Percentiles rank a stretch among this genome's conserved stretches.
These are phyloP conservation scores for Trichoderma citrinoviride DNA, from an alignment of 2,329 filamentous ascomycete genomes.

Conservation along the genomic window DNA sequence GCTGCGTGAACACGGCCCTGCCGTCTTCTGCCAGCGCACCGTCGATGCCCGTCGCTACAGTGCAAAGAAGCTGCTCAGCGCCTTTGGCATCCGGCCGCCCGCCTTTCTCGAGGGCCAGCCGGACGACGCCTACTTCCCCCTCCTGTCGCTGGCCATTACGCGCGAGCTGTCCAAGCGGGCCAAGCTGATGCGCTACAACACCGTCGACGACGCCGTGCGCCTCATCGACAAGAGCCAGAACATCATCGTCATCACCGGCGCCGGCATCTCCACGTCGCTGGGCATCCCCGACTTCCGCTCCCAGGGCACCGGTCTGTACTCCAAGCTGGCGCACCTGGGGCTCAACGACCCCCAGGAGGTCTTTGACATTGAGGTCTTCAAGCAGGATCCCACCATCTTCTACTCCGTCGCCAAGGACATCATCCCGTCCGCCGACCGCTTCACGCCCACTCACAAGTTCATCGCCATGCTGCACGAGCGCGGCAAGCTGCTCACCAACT, in stretches of 20 bases:
- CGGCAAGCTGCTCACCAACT: slow-evolving; percentile 89
- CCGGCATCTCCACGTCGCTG: slow-evolving; percentile 93
- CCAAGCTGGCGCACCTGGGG: slow-evolving; percentile 75
- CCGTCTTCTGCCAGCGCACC: slow-evolving; percentile 71
- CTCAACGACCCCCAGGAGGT: slow-evolving; percentile 86
- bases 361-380: slow-evolving; percentile 87
- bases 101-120: slow-evolving; percentile 63
- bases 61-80: slow-evolving; percentile 79
- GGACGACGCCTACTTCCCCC: slow-evolving; percentile 70
- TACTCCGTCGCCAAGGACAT: slow-evolving; percentile 91
- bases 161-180: slow-evolving; percentile 78
- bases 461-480: slow-evolving; percentile 85
- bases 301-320: slow-evolving; percentile 87
- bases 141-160: slow-evolving; percentile 74
- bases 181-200: slow-evolving; percentile 78
- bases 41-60: slow-evolving; percentile 67
- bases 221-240: slow-evolving; percentile 73
- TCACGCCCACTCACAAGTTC: slow-evolving; percentile 91
- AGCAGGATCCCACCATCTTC: slow-evolving; percentile 82
- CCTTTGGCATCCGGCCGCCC: slow-evolving; percentile 76
- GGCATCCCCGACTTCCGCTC: slow-evolving; percentile 97
- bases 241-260: slow-evolving; percentile 91
- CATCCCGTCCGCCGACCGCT: slow-evolving; percentile 73
- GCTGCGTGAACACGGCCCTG: slow-evolving; percentile 73
- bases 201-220: slow-evolving; percentile 79